These are phyloP conservation scores for Tubosaeta brunneosetosa DNA, from an alignment of 768 basidiomycete species.

Conservation along the genomic window DNA sequence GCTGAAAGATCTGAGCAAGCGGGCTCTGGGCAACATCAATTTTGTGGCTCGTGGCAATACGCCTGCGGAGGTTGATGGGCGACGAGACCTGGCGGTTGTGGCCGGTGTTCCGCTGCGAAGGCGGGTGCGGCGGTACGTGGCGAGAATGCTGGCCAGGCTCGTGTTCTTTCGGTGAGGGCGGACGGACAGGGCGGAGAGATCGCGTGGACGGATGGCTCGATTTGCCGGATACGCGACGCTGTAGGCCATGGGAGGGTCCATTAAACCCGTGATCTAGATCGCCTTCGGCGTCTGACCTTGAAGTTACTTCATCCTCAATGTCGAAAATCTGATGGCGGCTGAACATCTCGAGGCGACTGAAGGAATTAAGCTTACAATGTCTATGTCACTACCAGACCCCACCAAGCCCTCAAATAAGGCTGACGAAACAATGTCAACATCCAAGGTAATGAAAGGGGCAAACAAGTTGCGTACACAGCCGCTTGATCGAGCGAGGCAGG, in stretches of 20 bases:
- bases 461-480: slow-evolving; percentile 53
- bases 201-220: slow-evolving; percentile 31
- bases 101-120: slow-evolving; percentile 3
- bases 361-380: slow-evolving; percentile 46
- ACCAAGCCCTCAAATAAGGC: slow-evolving; percentile 76
- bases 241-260: slow-evolving; percentile 16
- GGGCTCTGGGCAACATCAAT: slow-evolving; percentile 41
- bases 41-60: slow-evolving; percentile 15
- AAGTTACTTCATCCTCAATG: slow-evolving; percentile 54
- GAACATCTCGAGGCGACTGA: neutral
- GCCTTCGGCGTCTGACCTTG: slow-evolving; percentile 4
- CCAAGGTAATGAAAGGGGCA: neutral
- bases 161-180: slow-evolving; percentile 22
- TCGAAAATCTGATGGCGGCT: slow-evolving; percentile 60
- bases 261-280: slow-evolving; percentile 4
- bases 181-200: slow-evolving; percentile 16
- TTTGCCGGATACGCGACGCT: slow-evolving; percentile 31
- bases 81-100: slow-evolving; percentile 14
- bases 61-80: slow-evolving; percentile 16
- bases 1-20: slow-evolving; percentile 71
- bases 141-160: slow-evolving; percentile 7
- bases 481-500: slow-evolving; percentile 69
- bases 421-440: slow-evolving; percentile 25
- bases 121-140: neutral
- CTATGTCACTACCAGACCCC: slow-evolving; percentile 71